Evolutionary conservation across 2,329 filamentous ascomycete species (phyloP), one percentile per base, ranked within the genome.

Genomic region (Trichoderma oligosporum): DNA sequence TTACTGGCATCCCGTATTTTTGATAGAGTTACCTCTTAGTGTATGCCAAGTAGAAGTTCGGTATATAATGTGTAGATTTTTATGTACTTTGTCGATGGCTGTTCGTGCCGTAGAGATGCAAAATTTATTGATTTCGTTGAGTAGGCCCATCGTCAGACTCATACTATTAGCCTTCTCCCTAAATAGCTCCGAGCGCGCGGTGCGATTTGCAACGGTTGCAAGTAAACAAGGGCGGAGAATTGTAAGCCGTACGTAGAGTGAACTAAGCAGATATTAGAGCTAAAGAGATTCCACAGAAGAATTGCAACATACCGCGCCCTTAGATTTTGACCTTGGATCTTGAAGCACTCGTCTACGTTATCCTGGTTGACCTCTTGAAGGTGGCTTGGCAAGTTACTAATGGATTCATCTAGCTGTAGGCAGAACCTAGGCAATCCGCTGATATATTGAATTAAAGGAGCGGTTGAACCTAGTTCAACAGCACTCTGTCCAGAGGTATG

Each of bases 351-450:
- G 4, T 55, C 52, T n/a, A 27, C 41, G 14, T 2, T 22, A 24
- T 45, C 20, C 7, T 27, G 31, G 18, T 46, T 46, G 2, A 16
- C 31, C 9, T 31, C 39, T 24, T 55, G 52, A 18, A 55, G 52
- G 6, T 55, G 41, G 2, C 31, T 31, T 4, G 52, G 52, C 12
- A 55, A 16, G 9, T 14, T 55, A 5, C 18, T 12, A 4, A 55
- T 16, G 16, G 46, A 20, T 18, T 55, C 52, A 6, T 46, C 33
- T 4, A 55, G 16, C 4, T 46, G 31, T 11, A 38, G 39, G 4
- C 52, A 55, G 16, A 45, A 55, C n/a, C 46, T 55, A 4, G 52
- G 52, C n/a, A 55, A 45, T 24, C 46, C 52, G 18, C 52, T 46
- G 24, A 55, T 38, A 6, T 55, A 55, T n/a, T 45, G 7, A 1